Evolutionary conservation across 2,329 filamentous ascomycete genomes (phyloP), one percentile per base, ranked within the genome.

Genomic region (Exophiala sp.): DNA sequence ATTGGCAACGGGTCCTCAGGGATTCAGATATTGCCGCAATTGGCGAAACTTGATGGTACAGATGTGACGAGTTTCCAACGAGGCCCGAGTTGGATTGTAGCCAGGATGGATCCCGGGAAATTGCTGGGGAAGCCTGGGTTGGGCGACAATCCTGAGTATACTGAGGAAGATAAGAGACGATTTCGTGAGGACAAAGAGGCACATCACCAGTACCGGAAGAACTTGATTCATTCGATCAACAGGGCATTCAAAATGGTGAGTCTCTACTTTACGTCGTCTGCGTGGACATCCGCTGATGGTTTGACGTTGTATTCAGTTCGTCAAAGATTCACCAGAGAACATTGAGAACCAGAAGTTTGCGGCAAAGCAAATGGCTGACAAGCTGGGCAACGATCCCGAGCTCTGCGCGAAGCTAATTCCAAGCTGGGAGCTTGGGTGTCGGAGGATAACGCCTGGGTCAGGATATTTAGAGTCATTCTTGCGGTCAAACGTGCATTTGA

Each of bases 401-500:
- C 52, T 66, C 3, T 64, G 61, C 39, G 51, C 53, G 4, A 64
- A 62, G 33, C 51, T 66, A 5, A 66, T 67, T 12, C 63, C 64
- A 1, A 57, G 64, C 50, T 66, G 21, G 65, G 62, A 6, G 59
- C 59, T 47, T 61, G 65, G 55, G 1, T 58, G 55, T 33, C 47
- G 55, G 11, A 11, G 55, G 2, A 42, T 58, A 2, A 58, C 55
- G 3, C 55, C 55, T 8, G 63, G 63, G 10, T 54, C 63, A 24
- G 65, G 65, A 3, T 67, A 66, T 40, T 54, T 67, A 2, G 64
- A 67, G 39, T 39, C 50, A 3, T 54, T 46, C 59, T 58, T 16
- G 52, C 55, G 39, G 12, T 65, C 40, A 36, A 72, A 53, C 72
- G 72, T 58, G 69, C 70, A 10, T 72, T 70, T 21, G 69, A 71